A percentile compares a stretch with the other conserved stretches of the same genome.
phyloP scores from a whole-genome alignment of 768 basidiomycete genomes.

The Lanmaoa rubissima region DNA sequence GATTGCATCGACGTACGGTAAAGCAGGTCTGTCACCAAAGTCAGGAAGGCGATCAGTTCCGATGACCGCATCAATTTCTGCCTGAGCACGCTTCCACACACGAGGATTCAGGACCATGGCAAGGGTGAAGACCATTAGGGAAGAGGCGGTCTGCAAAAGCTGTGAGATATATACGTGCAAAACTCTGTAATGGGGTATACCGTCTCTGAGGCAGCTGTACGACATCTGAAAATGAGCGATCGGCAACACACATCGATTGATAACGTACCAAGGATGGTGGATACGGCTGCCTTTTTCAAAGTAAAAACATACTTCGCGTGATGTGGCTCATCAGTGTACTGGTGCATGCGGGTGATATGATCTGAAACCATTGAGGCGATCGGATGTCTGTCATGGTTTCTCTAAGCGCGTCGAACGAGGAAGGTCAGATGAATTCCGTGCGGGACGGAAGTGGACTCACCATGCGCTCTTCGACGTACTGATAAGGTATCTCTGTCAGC shows the following conservation, averaged over 20 bases:
- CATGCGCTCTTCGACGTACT: not conserved
- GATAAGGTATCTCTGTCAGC: not conserved
- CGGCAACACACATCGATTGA: not conserved
- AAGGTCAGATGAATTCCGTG: not conserved
- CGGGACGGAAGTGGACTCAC: not conserved
- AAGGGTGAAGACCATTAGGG: constrained; percentile 5
- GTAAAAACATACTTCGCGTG: not conserved
- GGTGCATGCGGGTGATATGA: not conserved
- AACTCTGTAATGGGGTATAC: not conserved
- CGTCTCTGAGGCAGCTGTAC: not conserved
- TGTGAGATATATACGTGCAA: not conserved
- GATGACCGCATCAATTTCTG: not conserved
- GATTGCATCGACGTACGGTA: constrained; percentile 10
- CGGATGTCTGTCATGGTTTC: not conserved
- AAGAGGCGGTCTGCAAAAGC: not conserved
- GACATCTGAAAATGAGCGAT: not conserved
- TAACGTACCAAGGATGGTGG: not conserved
- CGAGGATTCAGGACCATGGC: constrained; percentile 5
- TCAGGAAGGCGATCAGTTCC: not conserved
- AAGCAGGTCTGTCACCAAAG: not conserved
- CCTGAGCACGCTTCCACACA: constrained; percentile 4
- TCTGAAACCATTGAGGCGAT: constrained; percentile 1
- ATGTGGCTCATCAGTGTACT: no score
- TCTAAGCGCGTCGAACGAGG: not conserved
- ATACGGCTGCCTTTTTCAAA: not conserved